Base-by-base conservation (phyloP, 345 rosid genomes). In the Lumnitzera littorea region DNA sequence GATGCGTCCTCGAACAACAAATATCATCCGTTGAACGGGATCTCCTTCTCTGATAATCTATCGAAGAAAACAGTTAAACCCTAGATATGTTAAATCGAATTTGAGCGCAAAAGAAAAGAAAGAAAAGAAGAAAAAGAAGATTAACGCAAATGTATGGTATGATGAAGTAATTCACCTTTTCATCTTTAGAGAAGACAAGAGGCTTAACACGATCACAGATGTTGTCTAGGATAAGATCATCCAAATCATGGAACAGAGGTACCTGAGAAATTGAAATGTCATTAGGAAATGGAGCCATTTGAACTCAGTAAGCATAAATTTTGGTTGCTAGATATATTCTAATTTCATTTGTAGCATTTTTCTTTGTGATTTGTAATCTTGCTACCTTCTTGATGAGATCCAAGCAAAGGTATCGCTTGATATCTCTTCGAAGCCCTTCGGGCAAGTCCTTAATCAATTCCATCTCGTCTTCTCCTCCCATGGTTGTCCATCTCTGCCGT, bases 31-130 rank as follows among this genome's bases (percentile, higher is more conserved):
- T 64, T 66, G 84, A 61, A 92, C 98, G 1, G 91, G 98, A 66
- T 92, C 98, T 27, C 96, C 96, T 80, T 92, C 98, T 4, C 98
- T 76, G n/a, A 85, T 84, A 56, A 92, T 84, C 96, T 92, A 80
- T 65, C 51, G 56, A 36, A 0, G 24, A 46, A 55, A 56, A 57
- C 43, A 15, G 20, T 12, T 0, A 36, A 24, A 46, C 46, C 15
- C 24, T 15, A 11, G 49, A 31, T 48, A 57, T 41, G 8, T 36
- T 1, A 24, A 20, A 36, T 13, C 41, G 46, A 20, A 59, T 50
- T 62, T 31, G 0, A 20, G 20, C 3, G 56, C 15, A 60, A 12
- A 15, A 12, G 7, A 36, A 36, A 36, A 4, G 11, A 7, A 4
- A 1, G 43, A 1, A 5, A 4, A 36, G 43, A 1, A 20, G 20